A percentile compares a stretch with the other conserved stretches of the same genome.
These are phyloP conservation scores for Stephanodiscus minutulus DNA, from an alignment of 108 stramenopile genomes.

Conservation along the genomic window DNA sequence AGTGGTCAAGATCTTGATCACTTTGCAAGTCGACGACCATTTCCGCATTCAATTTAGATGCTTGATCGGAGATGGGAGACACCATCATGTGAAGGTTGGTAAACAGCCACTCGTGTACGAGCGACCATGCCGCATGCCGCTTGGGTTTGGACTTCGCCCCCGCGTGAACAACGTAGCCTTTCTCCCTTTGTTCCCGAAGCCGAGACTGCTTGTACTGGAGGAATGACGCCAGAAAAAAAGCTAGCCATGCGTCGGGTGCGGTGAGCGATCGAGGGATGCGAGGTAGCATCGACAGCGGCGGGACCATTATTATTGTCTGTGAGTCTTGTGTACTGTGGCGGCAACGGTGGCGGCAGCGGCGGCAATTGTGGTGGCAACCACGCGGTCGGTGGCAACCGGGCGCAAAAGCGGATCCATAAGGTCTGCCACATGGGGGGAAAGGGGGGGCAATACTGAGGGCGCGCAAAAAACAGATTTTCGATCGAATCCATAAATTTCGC, in stretches of 20 bases:
- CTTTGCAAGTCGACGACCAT: conserved; percentile 44
- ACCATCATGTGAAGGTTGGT: conserved; percentile 35
- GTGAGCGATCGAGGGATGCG: conserved; percentile 35
- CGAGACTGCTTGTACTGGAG: conserved; percentile 36
- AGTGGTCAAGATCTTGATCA: conserved; percentile 30
- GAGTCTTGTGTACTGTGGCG: too few species aligned
- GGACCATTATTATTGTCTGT: neutral
- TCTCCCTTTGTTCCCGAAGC: neutral
- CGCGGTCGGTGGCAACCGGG: too few species aligned
- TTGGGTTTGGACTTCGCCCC: conserved; percentile 22
- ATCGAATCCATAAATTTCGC: too few species aligned
- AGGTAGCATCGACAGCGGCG: neutral
- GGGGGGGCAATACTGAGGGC: too few species aligned
- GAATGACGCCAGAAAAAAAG: conserved; percentile 20
- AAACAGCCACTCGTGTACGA: conserved; percentile 33
- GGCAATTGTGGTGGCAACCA: too few species aligned
- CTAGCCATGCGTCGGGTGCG: conserved; percentile 31
- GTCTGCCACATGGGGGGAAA: too few species aligned
- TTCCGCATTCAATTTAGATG: conserved; percentile 29
- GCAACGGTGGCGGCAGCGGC: too few species aligned
- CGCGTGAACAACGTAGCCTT: conserved; percentile 1
- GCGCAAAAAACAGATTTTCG: too few species aligned
- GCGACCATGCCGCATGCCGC: conserved; percentile 7
- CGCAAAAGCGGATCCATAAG: too few species aligned
- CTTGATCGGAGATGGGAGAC: conserved; percentile 24